phyloP scores from a whole-genome alignment of 345 rosid genomes.

The Pelargonium nanum region DNA sequence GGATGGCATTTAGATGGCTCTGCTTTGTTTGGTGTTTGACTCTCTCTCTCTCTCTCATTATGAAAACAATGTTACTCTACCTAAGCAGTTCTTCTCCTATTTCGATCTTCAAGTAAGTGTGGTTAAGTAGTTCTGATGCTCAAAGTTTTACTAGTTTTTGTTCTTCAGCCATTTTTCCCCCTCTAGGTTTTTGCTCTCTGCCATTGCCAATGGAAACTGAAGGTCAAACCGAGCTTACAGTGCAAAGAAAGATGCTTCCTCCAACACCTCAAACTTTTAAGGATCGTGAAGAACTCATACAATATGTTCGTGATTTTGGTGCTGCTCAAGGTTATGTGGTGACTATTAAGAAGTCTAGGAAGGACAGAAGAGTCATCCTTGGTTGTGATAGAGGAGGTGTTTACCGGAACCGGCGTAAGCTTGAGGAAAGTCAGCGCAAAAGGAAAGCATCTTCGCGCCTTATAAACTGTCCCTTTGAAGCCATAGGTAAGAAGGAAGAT shows the following conservation, averaged over 20 bases:
- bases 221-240: neutral
- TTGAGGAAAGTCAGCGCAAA: neutral
- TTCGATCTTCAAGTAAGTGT: no score
- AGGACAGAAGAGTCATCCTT: conserved; percentile 31
- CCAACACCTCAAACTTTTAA: conserved; percentile 33
- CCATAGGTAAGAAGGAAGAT: neutral
- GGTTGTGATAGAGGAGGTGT: conserved; percentile 42
- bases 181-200: neutral
- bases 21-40: no score
- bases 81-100: no score
- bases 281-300: conserved; percentile 36
- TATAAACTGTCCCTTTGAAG: neutral
- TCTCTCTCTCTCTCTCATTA: no score
- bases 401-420: neutral
- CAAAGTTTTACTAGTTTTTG: neutral
- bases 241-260: conserved; percentile 21
- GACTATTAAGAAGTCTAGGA: conserved; percentile 37
- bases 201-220: neutral
- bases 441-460: neutral
- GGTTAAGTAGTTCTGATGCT: neutral
- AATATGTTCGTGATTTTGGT: conserved; percentile 34
- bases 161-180: neutral
- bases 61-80: no score
- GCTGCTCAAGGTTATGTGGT: conserved; percentile 39
- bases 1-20: neutral